phyloP scores from a whole-genome alignment of 345 rosid genomes.

The Psidium friedrichsthalianum region DNA sequence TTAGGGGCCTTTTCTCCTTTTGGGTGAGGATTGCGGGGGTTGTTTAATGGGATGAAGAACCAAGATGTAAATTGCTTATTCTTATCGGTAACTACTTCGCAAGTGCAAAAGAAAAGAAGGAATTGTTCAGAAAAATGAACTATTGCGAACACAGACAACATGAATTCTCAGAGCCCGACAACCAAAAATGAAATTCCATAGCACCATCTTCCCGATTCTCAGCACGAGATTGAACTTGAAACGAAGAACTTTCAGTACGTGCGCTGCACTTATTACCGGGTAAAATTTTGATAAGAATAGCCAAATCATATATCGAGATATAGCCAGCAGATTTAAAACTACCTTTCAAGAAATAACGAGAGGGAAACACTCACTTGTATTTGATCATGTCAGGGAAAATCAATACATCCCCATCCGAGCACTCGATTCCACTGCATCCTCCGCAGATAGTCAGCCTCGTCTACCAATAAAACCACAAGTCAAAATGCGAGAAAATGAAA shows the following conservation, averaged over 20 bases:
- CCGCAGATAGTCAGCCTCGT: constrained; percentile 59
- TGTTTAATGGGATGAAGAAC: background rate
- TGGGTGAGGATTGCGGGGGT: background rate
- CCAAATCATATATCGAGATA: background rate
- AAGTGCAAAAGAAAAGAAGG: background rate
- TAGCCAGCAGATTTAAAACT: too few relatives aligned
- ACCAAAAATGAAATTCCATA: background rate
- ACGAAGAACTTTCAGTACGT: background rate
- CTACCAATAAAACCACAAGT: constrained; percentile 17
- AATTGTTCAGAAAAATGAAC: background rate
- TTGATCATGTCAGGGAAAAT: constrained; percentile 85
- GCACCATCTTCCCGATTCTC: background rate
- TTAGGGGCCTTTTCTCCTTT: background rate
- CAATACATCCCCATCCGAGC: constrained; percentile 78
- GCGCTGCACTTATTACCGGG: background rate
- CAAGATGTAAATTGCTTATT: background rate
- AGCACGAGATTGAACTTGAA: background rate
- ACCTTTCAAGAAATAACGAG: too few relatives aligned
- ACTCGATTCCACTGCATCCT: constrained; percentile 35
- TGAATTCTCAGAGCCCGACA: background rate
- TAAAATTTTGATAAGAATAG: background rate
- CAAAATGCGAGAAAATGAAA: background rate
- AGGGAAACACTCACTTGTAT: constrained; percentile 44
- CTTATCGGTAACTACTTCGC: background rate
- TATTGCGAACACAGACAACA: background rate